Conservation (phyloP, 345 rosid species). For the Pseudoturritis turrita region DNA sequence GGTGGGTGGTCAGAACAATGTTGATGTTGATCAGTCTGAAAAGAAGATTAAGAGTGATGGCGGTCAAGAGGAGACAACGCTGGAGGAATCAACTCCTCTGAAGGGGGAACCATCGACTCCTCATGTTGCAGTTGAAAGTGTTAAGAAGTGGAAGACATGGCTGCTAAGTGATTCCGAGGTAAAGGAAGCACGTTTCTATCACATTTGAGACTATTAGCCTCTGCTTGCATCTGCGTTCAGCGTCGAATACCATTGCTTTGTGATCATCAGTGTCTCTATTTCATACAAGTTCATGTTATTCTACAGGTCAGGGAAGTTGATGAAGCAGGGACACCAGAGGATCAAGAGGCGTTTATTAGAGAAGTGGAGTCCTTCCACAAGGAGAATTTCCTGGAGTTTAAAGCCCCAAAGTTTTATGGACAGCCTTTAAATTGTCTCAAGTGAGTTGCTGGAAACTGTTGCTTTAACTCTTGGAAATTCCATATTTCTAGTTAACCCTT, state of each 20-base stretch:
- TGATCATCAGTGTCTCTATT: not conserved
- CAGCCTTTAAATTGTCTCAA: constrained; percentile 83
- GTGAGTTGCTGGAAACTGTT: constrained; percentile 36
- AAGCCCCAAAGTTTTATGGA: constrained; percentile 92
- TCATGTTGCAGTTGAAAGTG: constrained; percentile 34
- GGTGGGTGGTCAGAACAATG: not conserved
- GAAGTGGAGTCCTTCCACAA: constrained; percentile 69
- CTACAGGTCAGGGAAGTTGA: constrained; percentile 55
- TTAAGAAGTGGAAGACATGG: constrained; percentile 52
- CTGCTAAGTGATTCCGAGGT: constrained; percentile 69
- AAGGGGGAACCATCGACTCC: constrained; percentile 30
- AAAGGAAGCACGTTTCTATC: not conserved
- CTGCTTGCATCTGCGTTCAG: not conserved
- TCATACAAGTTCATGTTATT: not conserved
- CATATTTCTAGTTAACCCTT: not conserved
- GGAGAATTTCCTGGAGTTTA: constrained; percentile 63
- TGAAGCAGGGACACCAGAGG: constrained; percentile 67
- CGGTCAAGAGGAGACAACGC: constrained; percentile 6
- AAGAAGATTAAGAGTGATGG: constrained; percentile 11
- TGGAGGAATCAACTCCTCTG: constrained; percentile 20
- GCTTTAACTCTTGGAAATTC: not conserved
- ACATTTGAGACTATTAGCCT: not conserved
- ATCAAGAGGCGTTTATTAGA: constrained; percentile 65
- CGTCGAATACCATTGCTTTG: not conserved
- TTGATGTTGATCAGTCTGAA: constrained; percentile 16